Evolutionary conservation across 495 filamentous ascomycete genomes (phyloP).

Genomic region (Aspergillus panamensis): DNA sequence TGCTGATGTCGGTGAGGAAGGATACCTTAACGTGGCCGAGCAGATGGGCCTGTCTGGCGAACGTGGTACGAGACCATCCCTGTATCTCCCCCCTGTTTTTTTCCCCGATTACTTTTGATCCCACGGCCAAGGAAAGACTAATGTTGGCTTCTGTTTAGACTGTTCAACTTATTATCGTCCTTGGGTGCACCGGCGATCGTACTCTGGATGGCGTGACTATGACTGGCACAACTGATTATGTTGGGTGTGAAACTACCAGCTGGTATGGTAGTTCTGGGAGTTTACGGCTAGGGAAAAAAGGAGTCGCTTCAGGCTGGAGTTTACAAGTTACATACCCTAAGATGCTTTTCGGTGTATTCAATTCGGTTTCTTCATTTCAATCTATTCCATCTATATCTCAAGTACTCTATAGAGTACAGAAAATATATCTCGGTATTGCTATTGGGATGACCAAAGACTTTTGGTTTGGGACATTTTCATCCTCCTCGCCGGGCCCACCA

Average conservation of each 20-base stretch:
- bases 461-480: no score
- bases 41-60: slow-evolving; percentile 56
- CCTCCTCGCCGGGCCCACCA: no score
- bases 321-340: slow-evolving; percentile 8
- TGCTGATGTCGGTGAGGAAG: slow-evolving; percentile 46
- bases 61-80: slow-evolving; percentile 46
- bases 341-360: slow-evolving; percentile 1
- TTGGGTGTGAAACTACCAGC: not conserved
- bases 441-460: no score
- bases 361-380: not conserved
- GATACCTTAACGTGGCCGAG: slow-evolving; percentile 63
- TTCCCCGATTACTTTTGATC: not conserved
- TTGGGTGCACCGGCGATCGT: slow-evolving; percentile 34
- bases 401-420: not conserved
- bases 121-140: not conserved
- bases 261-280: not conserved
- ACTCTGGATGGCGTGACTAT: slow-evolving; percentile 20
- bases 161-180: slow-evolving; percentile 43
- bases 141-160: slow-evolving; percentile 21
- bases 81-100: slow-evolving; percentile 20
- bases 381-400: not conserved
- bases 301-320: not conserved
- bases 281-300: not conserved
- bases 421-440: not conserved
- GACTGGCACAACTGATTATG: slow-evolving; percentile 3